Percentiles rank a stretch among this genome's conserved stretches.
Conservation (phyloP, 768 basidiomycete genomes). For the Heimioporus sp. region DNA sequence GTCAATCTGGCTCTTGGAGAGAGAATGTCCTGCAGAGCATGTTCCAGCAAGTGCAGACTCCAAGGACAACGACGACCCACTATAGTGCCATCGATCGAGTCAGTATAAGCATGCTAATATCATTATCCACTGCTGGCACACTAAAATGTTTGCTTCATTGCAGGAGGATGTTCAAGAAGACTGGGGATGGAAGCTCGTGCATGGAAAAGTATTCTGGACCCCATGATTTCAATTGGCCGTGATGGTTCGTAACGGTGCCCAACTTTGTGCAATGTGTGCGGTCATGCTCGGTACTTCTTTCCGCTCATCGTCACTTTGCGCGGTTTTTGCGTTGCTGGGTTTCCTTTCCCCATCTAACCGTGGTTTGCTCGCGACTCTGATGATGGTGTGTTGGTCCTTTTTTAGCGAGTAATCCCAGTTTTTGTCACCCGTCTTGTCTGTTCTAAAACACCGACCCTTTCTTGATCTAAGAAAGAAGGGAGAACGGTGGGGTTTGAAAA, state of each 20-base stretch:
- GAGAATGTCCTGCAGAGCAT: no score
- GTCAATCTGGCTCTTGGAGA: no score
- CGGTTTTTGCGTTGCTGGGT: constrained; percentile 88
- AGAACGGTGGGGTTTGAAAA: no score
- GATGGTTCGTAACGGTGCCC: constrained; percentile 72
- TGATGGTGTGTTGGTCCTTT: constrained; percentile 79
- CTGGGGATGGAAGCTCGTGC: constrained; percentile 97
- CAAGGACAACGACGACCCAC: constrained; percentile 31
- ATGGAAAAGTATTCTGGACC: constrained; percentile 92
- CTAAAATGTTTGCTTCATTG: neutral
- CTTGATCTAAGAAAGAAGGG: neutral
- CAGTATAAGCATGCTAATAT: constrained; percentile 50
- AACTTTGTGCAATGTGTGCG: constrained; percentile 72
- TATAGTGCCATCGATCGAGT: constrained; percentile 95
- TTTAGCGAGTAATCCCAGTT: constrained; percentile 67
- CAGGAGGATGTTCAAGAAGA: constrained; percentile 97
- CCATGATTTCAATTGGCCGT: constrained; percentile 87
- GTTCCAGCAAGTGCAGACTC: no score
- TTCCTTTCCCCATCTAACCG: constrained; percentile 96
- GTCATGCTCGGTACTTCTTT: constrained; percentile 72
- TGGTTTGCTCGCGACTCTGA: constrained; percentile 79
- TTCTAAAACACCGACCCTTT: neutral
- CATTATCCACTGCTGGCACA: neutral
- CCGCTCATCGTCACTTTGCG: neutral
- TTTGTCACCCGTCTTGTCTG: neutral